Conservation (phyloP, 805 yeast genomes). For the Jamesozyma gamospora region DNA sequence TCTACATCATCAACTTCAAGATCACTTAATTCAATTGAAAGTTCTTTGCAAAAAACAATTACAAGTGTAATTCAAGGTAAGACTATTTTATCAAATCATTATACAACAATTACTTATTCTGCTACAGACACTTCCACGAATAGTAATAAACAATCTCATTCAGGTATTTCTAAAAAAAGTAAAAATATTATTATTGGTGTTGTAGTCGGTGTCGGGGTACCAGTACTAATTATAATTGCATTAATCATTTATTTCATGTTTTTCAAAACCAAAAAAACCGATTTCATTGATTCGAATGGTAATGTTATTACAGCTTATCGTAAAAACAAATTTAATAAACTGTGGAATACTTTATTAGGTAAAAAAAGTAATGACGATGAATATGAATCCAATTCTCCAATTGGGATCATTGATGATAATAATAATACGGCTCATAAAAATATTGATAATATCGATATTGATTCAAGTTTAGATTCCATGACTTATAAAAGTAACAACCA, state of each 20-base stretch:
- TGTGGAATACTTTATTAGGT: conserved; percentile 17
- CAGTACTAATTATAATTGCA: conserved; percentile 30
- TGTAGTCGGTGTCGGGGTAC: conserved; percentile 60
- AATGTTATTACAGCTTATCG: conserved; percentile 23
- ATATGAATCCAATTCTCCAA: conserved; percentile 20
- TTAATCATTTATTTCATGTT: conserved; percentile 17
- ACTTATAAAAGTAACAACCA: background rate
- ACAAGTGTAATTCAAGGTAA: conserved; percentile 25
- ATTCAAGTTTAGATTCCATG: background rate
- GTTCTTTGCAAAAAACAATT: conserved; percentile 5
- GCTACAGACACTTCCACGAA: conserved; percentile 18
- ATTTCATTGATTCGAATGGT: conserved; percentile 26
- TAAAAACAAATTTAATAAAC: conserved; percentile 14
- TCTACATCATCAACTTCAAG: conserved; percentile 6
- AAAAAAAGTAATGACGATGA: conserved; percentile 16
- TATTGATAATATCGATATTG: background rate
- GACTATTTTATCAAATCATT: conserved; percentile 24
- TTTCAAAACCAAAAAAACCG: conserved; percentile 18
- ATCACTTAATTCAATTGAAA: background rate
- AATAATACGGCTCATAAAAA: too few relatives aligned
- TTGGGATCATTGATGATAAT: conserved; percentile 12
- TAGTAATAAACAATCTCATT: conserved; percentile 9
- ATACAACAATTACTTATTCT: conserved; percentile 23
- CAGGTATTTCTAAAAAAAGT: conserved; percentile 38
- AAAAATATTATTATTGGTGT: conserved; percentile 53